Base-by-base conservation (phyloP, 1,139 yeast genomes). In the Candida frijolesensis region DNA sequence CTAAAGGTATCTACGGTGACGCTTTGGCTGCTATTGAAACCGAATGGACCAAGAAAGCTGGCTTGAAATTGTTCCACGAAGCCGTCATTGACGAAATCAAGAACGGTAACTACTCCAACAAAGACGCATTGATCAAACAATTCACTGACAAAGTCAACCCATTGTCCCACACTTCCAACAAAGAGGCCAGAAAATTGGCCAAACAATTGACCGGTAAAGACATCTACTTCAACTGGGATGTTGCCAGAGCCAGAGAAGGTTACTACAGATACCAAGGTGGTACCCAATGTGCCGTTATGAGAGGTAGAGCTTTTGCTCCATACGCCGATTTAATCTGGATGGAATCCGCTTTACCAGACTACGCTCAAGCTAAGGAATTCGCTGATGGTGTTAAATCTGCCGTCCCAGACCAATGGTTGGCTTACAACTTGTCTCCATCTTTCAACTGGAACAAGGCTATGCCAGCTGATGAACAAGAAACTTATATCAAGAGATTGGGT, bases 361-460 rank as follows among this genome's bases (percentile, higher is more conserved):
- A 81, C 74, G 81, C 78, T 54, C 98, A 94, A 78, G 98, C 98
- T 59, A 83, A 87, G 74, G 97, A 91, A 73, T 94, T 92, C 65
- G 96, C 97, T 52, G 88, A 84, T 41, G 97, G 97, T 65, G 96
- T 91, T 62, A 85, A 85, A 71, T 80, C 84, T 45, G 79, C 80
- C 55, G 87, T 71, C 72, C 98, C 98, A 62, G 79, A 89, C 61
- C 94, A 91, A 74, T 91, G 97, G 98, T 82, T 91, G 64, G 95
- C 97, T 53, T 91, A 92, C 79, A 92, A 92, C 81, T 80, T 91
- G 73, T 89, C 97, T 43, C 97, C 98, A 60, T 89, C 97, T 11
- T 94, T 94, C 85, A 94, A 94, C 84, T 94, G 98, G 98, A 89
- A 89, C 71, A 84, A 84, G 62, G 97, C 97, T 53, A 90, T 92